Conservation (phyloP, 345 rosid genomes). For the Populus davidiana region DNA sequence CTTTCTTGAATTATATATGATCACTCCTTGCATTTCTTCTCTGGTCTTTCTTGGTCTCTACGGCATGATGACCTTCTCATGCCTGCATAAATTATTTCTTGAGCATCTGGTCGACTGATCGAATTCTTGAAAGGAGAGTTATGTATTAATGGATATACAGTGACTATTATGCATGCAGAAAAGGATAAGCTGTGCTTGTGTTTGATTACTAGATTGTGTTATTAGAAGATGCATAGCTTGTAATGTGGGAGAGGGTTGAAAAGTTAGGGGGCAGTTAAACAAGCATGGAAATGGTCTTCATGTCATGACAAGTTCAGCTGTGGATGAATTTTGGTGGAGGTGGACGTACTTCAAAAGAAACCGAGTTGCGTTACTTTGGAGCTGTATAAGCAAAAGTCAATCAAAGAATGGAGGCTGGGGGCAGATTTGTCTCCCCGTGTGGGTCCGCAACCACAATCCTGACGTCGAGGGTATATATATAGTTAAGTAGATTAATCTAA, state of each 20-base stretch:
- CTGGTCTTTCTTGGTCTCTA: neutral
- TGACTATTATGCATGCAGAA: neutral
- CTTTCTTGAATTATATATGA: neutral
- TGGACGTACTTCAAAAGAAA: slow-evolving; percentile 32
- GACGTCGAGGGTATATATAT: neutral
- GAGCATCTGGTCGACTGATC: neutral
- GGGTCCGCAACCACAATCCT: slow-evolving; percentile 1
- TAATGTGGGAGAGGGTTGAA: neutral
- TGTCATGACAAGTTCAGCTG: neutral
- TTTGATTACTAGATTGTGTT: slow-evolving; percentile 12
- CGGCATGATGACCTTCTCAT: neutral
- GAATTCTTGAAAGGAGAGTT: neutral
- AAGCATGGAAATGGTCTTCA: slow-evolving; percentile 48
- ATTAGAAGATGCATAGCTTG: neutral
- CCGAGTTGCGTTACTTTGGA: slow-evolving; percentile 39
- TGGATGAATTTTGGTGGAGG: neutral
- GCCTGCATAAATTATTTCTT: neutral
- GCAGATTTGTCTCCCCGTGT: slow-evolving; percentile 1
- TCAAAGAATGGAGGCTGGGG: neutral
- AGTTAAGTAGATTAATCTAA: neutral
- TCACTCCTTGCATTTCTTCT: neutral
- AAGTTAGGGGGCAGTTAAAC: slow-evolving; percentile 23
- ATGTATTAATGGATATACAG: neutral
- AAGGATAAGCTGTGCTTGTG: slow-evolving; percentile 28
- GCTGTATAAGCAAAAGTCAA: neutral